Evolutionary conservation across 2,329 filamentous ascomycete species (phyloP).

Genomic region (Elsinoe necatrix): DNA sequence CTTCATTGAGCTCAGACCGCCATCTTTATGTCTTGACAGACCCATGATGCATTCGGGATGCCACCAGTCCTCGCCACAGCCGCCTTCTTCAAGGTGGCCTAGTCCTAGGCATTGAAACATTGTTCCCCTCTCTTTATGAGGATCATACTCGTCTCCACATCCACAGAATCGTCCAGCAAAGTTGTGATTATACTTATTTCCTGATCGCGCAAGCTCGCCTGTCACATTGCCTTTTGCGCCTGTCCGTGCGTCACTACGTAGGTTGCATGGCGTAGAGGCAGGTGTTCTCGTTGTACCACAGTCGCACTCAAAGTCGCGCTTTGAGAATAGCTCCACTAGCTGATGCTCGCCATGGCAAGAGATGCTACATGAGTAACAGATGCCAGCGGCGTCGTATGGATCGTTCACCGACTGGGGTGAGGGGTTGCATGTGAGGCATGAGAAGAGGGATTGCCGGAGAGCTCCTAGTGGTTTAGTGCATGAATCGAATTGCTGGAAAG

Average conservation of each 20-base stretch:
- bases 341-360: slow-evolving; percentile 93
- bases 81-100: slow-evolving; percentile 68
- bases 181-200: slow-evolving; percentile 92
- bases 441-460: slow-evolving; percentile 80
- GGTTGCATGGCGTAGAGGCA: slow-evolving; percentile 57
- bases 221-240: slow-evolving; percentile 69
- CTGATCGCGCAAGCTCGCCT: slow-evolving; percentile 60
- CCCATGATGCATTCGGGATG: slow-evolving; percentile 88
- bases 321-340: slow-evolving; percentile 90
- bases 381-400: slow-evolving; percentile 63
- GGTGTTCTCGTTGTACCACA: slow-evolving; percentile 81
- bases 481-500: slow-evolving; percentile 71
- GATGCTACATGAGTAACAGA: slow-evolving; percentile 96
- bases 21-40: slow-evolving; percentile 55
- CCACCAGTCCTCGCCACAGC: slow-evolving; percentile 97
- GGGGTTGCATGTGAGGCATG: slow-evolving; percentile 89
- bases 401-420: slow-evolving; percentile 55
- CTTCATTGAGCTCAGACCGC: slow-evolving; percentile 7
- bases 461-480: slow-evolving; percentile 88
- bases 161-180: slow-evolving; percentile 89
- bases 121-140: slow-evolving; percentile 81
- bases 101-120: slow-evolving; percentile 97
- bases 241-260: slow-evolving; percentile 65
- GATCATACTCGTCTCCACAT: slow-evolving; percentile 79
- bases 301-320: slow-evolving; percentile 92